Base-by-base conservation (phyloP, 192 early-diverging fungal genomes). In the Paraglomus brasilianum region DNA sequence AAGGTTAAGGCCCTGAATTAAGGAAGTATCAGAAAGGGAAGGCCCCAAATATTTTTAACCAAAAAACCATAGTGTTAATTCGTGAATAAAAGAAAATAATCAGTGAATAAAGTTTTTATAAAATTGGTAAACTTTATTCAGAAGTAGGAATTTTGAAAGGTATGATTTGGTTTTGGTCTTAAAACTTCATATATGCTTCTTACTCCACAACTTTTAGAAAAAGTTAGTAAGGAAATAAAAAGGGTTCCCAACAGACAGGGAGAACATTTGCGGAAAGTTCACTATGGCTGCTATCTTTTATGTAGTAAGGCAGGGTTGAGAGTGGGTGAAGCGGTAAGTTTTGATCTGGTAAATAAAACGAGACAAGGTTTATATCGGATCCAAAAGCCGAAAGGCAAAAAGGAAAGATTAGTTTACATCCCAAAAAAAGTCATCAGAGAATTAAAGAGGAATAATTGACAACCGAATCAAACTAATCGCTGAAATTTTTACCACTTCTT, bases 31-130 rank as follows among this genome's bases (percentile, higher is more conserved):
- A n/a, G n/a, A n/a, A n/a, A 56, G 30, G 30, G 19, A 24, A 56
- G 53, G 3, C 30, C 53, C 10, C 53, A 56, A 56, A 56, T 56
- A 56, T 56, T 56, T 56, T 56, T 56, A 56, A 56, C 53, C 53
- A 56, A 56, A 56, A 56, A 21, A 5, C 53, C 53, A 56, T 56
- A 56, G 53, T 56, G 53, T 56, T 56, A 56, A 1, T 4, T 56
- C 53, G 53, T 56, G 53, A 56, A 56, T 56, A n/a, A 53, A 53
- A 22, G n/a, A 19, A 53, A 53, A 53, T 53, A 56, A 56, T 1
- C 53, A 56, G 1, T 56, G 7, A 56, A 56, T 5, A 56, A 56
- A 56, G 53, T 56, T 56, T 56, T 24, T 56, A 56, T n/a, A 56
- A 56, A 56, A 6, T 56, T 56, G 22, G 7, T 56, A 56, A 24